Evolutionary conservation across 2,329 filamentous ascomycete genomes (phyloP), one percentile per base, ranked within the genome.

Genomic region (Fusarium fracticaudum): DNA sequence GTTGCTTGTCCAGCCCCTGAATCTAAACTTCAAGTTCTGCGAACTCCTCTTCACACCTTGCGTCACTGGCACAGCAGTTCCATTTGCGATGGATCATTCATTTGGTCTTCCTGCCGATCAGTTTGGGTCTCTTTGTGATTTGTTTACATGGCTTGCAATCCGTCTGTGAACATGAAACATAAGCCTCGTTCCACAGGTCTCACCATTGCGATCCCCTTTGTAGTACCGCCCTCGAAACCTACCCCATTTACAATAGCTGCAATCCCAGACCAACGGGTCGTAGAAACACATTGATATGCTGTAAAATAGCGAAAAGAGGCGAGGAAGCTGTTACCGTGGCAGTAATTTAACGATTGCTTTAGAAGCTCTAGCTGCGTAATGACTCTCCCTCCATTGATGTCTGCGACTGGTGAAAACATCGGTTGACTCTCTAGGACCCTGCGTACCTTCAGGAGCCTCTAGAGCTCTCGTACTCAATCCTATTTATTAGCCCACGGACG

Each of bases 121-220:
- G 2, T 0, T 48, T 22, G 0, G 9, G 2, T 11, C 4, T 29
- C 20, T 48, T 48, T 22, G 45, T 48, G 3, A 8, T 31, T 22
- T 22, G 1, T 29, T 48, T 48, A 11, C 26, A 12, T 22, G 15
- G 9, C 2, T 48, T 31, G 26, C 13, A 31, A 17, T 48, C 4
- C 4, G 4, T 22, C 45, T 4, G 45, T 29, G 13, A 15, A 31
- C 26, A 31, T 31, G 13, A 48, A 17, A 31, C 13, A 17, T 22
- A 8, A 31, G 45, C 20, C 45, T 22, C 20, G 26, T 15, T 22
- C 45, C 6, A 15, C 26, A 48, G 26, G 45, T 48, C 20, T 31
- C 26, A 29, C 45, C 9, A 29, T 22, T 48, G 13, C 20, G 9
- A 48, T 48, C 9, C 9, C 13, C 26, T 31, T 15, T 29, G 26